These are phyloP conservation scores for Phialophora macrospora DNA, from an alignment of 2,329 filamentous ascomycete species.

Conservation along the genomic window DNA sequence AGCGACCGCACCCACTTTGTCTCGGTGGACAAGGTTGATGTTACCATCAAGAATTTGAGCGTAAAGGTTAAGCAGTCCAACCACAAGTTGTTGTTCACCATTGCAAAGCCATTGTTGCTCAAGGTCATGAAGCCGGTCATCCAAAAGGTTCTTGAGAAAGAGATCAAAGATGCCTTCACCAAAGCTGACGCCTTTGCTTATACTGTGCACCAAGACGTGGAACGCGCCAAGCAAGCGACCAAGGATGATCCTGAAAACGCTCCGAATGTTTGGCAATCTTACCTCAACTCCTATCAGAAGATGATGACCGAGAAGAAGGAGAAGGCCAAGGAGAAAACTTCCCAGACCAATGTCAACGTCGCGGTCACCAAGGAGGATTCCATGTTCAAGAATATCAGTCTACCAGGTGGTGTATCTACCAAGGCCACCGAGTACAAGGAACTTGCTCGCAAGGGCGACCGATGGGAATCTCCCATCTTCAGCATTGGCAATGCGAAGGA, in stretches of 20 bases:
- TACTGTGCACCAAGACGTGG: conserved; percentile 80
- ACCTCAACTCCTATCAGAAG: conserved; percentile 75
- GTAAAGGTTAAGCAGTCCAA: conserved; percentile 94
- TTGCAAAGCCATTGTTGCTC: conserved; percentile 87
- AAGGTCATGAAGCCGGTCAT: conserved; percentile 82
- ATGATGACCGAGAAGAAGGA: conserved; percentile 75
- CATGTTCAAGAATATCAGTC: conserved; percentile 84
- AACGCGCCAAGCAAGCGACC: conserved; percentile 70
- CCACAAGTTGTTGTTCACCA: conserved; percentile 84
- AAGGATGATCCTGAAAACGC: conserved; percentile 72
- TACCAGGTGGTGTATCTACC: conserved; percentile 86
- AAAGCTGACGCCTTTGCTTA: conserved; percentile 74
- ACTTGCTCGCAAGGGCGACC: conserved; percentile 82
- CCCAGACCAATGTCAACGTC: conserved; percentile 77
- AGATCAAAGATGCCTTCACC: conserved; percentile 81
- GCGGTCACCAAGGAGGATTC: conserved; percentile 87
- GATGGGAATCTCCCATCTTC: conserved; percentile 95
- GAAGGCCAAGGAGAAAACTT: conserved; percentile 67
- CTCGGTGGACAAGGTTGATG: conserved; percentile 88
- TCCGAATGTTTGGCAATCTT: conserved; percentile 85
- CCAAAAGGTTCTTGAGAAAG: conserved; percentile 85
- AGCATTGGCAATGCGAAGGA: conserved; percentile 77
- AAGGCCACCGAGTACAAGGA: conserved; percentile 95
- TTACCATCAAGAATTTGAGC: conserved; percentile 78
- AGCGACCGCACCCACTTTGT: conserved; percentile 82